These are phyloP conservation scores for Keithomyces neogunnii DNA, from an alignment of 2,329 filamentous ascomycete genomes.

Conservation along the genomic window DNA sequence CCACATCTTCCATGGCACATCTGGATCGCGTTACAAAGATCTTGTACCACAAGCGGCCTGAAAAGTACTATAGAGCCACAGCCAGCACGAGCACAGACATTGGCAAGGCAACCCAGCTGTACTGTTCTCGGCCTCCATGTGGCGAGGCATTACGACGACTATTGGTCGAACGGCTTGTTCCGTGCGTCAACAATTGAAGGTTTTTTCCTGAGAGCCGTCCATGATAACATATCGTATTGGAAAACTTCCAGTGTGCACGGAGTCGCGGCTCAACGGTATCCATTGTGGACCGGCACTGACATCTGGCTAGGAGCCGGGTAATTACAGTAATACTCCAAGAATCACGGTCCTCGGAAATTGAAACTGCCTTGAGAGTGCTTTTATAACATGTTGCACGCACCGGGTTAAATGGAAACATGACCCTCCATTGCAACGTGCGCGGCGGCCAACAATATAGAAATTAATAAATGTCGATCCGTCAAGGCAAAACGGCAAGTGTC, in stretches of 20 bases:
- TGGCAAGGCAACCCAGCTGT: background rate
- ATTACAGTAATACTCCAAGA: no score
- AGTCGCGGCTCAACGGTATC: no score
- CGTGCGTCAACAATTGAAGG: background rate
- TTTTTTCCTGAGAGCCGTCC: background rate
- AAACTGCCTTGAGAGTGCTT: no score
- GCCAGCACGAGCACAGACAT: background rate
- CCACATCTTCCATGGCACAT: conserved; percentile 1
- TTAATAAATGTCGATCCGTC: no score
- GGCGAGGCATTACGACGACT: background rate
- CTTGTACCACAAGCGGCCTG: background rate
- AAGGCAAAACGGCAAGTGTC: no score
- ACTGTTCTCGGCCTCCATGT: background rate
- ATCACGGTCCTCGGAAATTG: no score
- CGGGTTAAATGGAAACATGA: background rate
- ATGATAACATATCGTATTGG: no score
- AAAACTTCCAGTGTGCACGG: no score
- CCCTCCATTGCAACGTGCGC: background rate
- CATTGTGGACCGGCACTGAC: no score
- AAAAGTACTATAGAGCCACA: background rate
- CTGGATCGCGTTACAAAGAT: conserved; percentile 1
- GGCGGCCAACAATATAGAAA: background rate
- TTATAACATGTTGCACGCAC: background rate
- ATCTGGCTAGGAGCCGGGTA: no score
- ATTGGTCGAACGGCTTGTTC: background rate